Evolutionary conservation across 2,329 filamentous ascomycete genomes (phyloP).

Genomic region (Rhynchosporium secalis): DNA sequence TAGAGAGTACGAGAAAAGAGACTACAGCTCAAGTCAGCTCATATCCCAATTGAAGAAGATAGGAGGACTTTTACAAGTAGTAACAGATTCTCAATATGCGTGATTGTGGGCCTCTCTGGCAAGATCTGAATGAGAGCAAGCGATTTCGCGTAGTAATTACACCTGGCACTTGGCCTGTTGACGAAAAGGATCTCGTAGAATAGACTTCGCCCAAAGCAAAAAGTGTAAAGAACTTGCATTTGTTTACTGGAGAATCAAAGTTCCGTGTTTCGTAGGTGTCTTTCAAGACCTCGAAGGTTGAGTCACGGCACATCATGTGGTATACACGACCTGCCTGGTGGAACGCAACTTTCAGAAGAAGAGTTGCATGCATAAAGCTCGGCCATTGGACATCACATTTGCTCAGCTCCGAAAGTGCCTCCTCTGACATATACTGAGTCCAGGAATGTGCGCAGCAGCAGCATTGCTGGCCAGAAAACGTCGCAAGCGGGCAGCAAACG

Average conservation of each 20-base stretch:
- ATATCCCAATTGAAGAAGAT: neutral
- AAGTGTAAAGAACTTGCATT: conserved; percentile 47
- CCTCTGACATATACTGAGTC: conserved; percentile 36
- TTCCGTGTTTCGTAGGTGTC: conserved; percentile 42
- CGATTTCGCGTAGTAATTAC: conserved; percentile 47
- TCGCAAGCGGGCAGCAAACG: conserved; percentile 42
- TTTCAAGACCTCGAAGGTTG: conserved; percentile 43
- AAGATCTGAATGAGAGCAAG: conserved; percentile 44
- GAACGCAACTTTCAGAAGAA: conserved; percentile 45
- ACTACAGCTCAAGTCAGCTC: conserved; percentile 36
- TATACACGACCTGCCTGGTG: conserved; percentile 45
- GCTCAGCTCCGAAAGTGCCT: conserved; percentile 26
- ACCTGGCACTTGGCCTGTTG: conserved; percentile 44
- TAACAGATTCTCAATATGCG: conserved; percentile 47
- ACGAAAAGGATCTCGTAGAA: conserved; percentile 42
- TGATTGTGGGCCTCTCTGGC: conserved; percentile 46
- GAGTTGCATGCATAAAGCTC: conserved; percentile 41
- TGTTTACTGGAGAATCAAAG: conserved; percentile 40
- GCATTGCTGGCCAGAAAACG: conserved; percentile 37
- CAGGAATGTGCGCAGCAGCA: conserved; percentile 38
- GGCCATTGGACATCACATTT: conserved; percentile 43
- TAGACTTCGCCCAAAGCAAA: conserved; percentile 51
- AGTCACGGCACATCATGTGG: conserved; percentile 45
- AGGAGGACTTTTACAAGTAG: conserved; percentile 45
- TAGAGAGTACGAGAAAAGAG: conserved; percentile 47